Evolutionary conservation across 768 basidiomycete genomes (phyloP).

Genomic region (Lactarius hengduanensis): DNA sequence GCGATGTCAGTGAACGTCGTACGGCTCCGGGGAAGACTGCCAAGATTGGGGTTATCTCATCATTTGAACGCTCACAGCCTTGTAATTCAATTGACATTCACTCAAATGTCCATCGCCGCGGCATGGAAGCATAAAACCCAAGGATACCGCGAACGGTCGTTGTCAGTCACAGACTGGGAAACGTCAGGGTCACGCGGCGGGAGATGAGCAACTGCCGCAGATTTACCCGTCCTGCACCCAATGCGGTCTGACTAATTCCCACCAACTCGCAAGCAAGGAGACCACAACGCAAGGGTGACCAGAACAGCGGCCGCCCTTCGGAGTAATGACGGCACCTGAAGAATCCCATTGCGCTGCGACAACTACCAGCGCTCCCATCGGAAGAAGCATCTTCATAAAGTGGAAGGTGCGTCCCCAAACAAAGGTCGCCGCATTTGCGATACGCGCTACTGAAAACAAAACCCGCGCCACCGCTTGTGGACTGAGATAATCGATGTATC

Average conservation of each 20-base stretch:
- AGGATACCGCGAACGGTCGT: not conserved
- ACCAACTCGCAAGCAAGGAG: not conserved
- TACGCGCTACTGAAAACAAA: not conserved
- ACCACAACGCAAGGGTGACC: not conserved
- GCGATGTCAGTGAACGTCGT: not conserved
- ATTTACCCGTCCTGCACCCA: not conserved
- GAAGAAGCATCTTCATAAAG: constrained; percentile 7
- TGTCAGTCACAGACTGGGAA: not conserved
- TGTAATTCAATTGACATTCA: not conserved
- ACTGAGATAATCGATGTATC: not conserved
- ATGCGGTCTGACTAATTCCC: not conserved
- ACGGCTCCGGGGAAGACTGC: not conserved
- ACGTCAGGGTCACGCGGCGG: not conserved
- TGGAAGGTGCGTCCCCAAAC: not conserved
- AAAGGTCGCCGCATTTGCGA: not conserved
- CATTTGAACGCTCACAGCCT: not conserved
- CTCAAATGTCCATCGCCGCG: not conserved
- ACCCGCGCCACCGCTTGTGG: not conserved
- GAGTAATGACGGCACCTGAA: constrained; percentile 3
- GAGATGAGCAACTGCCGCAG: constrained; percentile 7
- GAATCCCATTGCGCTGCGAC: not conserved
- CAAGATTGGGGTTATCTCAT: not conserved
- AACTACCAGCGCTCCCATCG: constrained; percentile 8
- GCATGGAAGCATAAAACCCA: constrained; percentile 5
- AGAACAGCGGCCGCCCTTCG: not conserved